Evolutionary conservation across 2,329 filamentous ascomycete genomes (phyloP).

Genomic region (Gremmenia infestans): DNA sequence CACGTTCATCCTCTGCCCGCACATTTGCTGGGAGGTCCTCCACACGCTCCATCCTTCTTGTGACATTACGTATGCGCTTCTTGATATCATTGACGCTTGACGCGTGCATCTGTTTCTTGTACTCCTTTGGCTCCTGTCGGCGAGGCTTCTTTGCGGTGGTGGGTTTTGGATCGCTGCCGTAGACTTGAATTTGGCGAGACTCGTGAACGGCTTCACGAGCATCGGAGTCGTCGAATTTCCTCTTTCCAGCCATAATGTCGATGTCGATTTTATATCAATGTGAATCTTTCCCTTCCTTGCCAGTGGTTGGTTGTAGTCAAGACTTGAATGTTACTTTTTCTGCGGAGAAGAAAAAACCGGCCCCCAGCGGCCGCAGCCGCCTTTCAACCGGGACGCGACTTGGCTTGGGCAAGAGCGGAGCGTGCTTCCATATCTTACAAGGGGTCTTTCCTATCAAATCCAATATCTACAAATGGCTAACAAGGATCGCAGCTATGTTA

Average conservation of each 20-base stretch:
- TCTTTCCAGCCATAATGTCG: constrained; percentile 28
- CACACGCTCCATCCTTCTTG: constrained; percentile 57
- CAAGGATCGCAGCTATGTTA: too few species aligned
- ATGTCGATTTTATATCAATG: neutral
- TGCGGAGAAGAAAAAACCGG: too few species aligned
- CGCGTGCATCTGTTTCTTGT: constrained; percentile 29
- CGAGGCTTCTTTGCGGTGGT: constrained; percentile 27
- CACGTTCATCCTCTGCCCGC: constrained; percentile 65
- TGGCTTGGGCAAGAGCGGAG: too few species aligned
- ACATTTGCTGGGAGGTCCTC: constrained; percentile 63
- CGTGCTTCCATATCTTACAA: too few species aligned
- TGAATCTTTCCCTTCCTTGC: too few species aligned
- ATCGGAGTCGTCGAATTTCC: constrained; percentile 23
- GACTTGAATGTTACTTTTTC: neutral
- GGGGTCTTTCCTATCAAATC: too few species aligned
- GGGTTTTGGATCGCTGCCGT: constrained; percentile 26
- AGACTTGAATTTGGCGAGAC: constrained; percentile 30
- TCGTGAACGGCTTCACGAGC: constrained; percentile 25
- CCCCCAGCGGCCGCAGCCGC: too few species aligned
- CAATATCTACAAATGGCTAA: too few species aligned
- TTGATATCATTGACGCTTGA: constrained; percentile 55
- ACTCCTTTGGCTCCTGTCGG: constrained; percentile 22
- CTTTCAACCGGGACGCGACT: too few species aligned
- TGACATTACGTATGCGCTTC: constrained; percentile 66
- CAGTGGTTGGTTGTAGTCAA: neutral